phyloP scores from a whole-genome alignment of 306 rosid species.

The Begonia loranthoides region DNA sequence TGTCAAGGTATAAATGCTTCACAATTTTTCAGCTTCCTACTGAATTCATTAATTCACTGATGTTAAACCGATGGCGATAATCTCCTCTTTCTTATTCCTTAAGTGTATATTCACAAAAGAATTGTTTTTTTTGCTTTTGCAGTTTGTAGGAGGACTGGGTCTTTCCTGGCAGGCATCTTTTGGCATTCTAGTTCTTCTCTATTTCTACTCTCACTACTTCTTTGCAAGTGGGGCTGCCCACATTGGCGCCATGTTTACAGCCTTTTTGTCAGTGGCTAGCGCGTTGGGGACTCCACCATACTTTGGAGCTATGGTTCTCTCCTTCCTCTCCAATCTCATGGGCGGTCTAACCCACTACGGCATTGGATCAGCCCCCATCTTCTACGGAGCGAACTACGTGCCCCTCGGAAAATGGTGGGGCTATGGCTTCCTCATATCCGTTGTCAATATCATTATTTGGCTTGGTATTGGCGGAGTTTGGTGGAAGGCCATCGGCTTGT shows the following conservation, averaged over 20 bases:
- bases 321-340: conserved; percentile 95
- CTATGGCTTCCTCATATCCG: conserved; percentile 72
- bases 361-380: conserved; percentile 91
- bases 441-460: conserved; percentile 86
- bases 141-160: conserved; percentile 96
- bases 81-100: no score
- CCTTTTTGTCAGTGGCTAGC: conserved; percentile 92
- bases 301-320: conserved; percentile 76
- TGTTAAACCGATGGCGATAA: no score
- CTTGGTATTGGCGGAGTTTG: conserved; percentile 80
- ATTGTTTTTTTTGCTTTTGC: conserved; percentile 12
- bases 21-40: no score
- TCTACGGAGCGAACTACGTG: conserved; percentile 92
- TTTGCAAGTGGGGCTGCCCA: conserved; percentile 99
- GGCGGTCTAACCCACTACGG: conserved; percentile 99
- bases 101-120: not conserved
- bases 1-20: conserved; percentile 60
- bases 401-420: conserved; percentile 98
- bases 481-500: conserved; percentile 91
- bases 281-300: conserved; percentile 95
- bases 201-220: conserved; percentile 97
- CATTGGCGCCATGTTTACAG: conserved; percentile 98
- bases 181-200: conserved; percentile 89
- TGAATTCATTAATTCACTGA: no score
- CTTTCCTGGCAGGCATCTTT: conserved; percentile 92